A percentile compares a stretch with the other conserved stretches of the same genome.
Evolutionary conservation across 805 yeast species (phyloP).

Genomic region (Schizosaccharomyces octosporus): DNA sequence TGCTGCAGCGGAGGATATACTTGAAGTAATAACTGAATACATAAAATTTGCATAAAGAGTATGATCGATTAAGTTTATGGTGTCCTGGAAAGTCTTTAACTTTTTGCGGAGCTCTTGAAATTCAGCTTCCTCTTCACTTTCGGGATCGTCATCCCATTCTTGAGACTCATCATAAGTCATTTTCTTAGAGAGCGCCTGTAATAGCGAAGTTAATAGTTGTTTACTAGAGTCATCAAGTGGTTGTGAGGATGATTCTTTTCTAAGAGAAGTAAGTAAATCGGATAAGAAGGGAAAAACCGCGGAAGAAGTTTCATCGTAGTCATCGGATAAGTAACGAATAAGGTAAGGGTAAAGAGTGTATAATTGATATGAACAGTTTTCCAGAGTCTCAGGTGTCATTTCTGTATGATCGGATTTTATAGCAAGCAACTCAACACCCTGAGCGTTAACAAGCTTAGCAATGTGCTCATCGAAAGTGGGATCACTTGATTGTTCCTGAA

Average conservation of each 20-base stretch:
- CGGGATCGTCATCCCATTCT: conserved; percentile 29
- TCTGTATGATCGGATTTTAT: conserved; percentile 18
- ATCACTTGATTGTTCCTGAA: conserved; percentile 16
- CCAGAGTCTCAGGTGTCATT: background rate
- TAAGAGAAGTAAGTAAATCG: conserved; percentile 45
- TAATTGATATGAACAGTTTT: conserved; percentile 12
- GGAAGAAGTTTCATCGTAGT: conserved; percentile 65
- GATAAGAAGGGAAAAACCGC: conserved; percentile 66
- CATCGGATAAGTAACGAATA: conserved; percentile 48
- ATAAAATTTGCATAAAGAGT: conserved; percentile 40
- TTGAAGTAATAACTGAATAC: conserved; percentile 10
- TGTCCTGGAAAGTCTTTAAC: conserved; percentile 62
- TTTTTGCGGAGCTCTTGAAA: conserved; percentile 56
- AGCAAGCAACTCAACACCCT: conserved; percentile 52
- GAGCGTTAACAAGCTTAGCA: conserved; percentile 46
- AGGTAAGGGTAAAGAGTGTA: conserved; percentile 47
- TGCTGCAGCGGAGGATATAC: background rate
- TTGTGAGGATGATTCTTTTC: conserved; percentile 13
- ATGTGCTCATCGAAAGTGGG: conserved; percentile 51
- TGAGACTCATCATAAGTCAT: conserved; percentile 59
- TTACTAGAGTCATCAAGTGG: conserved; percentile 11
- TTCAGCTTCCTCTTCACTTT: conserved; percentile 50
- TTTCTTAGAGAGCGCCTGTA: conserved; percentile 48
- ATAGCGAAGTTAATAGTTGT: conserved; percentile 35
- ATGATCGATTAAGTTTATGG: conserved; percentile 38